These are phyloP conservation scores for Mortierella sp. DNA, from an alignment of 371 early-diverging fungal genomes.

Conservation along the genomic window DNA sequence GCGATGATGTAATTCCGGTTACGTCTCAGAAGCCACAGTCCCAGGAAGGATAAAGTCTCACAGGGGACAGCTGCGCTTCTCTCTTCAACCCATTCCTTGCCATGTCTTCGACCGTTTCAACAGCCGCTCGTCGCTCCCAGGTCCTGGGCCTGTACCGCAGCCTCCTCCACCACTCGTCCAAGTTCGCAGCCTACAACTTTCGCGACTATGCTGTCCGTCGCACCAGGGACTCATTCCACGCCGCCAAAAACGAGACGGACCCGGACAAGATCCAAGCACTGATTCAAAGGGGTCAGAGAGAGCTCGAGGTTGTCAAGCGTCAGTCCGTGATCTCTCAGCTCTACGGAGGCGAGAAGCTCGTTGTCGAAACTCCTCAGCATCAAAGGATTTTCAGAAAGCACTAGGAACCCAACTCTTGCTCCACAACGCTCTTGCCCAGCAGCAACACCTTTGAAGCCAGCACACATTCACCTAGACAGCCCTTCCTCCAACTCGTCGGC, in stretches of 20 bases:
- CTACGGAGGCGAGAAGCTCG: conserved; percentile 68
- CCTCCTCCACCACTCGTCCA: conserved; percentile 70
- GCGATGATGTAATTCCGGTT: too few species aligned
- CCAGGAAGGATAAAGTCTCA: too few species aligned
- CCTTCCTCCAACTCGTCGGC: background rate
- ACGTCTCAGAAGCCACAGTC: too few species aligned
- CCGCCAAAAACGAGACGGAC: conserved; percentile 65
- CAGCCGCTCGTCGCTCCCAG: conserved; percentile 49
- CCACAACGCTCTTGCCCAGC: too few species aligned
- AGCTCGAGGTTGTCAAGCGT: conserved; percentile 71
- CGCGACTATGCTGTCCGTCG: conserved; percentile 76
- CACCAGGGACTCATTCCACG: conserved; percentile 73
- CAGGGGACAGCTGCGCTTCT: background rate
- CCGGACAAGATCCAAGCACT: conserved; percentile 62
- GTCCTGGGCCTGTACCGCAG: conserved; percentile 73
- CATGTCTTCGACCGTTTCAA: conserved; percentile 4
- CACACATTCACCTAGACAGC: background rate
- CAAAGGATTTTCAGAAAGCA: conserved; percentile 36
- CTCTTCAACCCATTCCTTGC: background rate
- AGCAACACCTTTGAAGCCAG: background rate
- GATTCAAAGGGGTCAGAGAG: conserved; percentile 64
- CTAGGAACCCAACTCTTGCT: too few species aligned
- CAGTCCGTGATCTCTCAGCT: conserved; percentile 74
- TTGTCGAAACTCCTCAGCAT: conserved; percentile 60
- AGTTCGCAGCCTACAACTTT: conserved; percentile 78